A percentile compares a stretch with the other conserved stretches of the same genome.
These are phyloP conservation scores for Pistacia integerrima DNA, from an alignment of 345 rosid species.

Conservation along the genomic window DNA sequence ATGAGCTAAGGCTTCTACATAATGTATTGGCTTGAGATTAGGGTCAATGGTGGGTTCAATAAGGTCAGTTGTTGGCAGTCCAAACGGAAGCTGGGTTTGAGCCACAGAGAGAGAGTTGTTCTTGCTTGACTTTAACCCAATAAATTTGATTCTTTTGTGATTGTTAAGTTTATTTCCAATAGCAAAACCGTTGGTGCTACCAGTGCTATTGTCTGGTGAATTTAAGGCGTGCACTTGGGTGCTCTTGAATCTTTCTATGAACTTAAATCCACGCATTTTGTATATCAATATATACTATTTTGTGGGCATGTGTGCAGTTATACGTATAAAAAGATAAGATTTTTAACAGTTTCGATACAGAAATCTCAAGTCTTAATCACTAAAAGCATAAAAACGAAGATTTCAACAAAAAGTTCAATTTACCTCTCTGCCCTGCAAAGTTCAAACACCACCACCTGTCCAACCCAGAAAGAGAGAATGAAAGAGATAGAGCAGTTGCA, in stretches of 20 bases:
- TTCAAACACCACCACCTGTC: slow-evolving; percentile 11
- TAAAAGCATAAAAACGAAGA: not conserved
- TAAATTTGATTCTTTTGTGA: slow-evolving; percentile 39
- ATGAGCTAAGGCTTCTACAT: slow-evolving; percentile 65
- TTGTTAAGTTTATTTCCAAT: slow-evolving; percentile 23
- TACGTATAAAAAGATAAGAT: not conserved
- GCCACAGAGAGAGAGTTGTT: slow-evolving; percentile 39
- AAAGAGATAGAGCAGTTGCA: slow-evolving; percentile 13
- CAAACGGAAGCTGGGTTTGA: slow-evolving; percentile 55
- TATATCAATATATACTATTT: slow-evolving; percentile 7
- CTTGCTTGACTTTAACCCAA: slow-evolving; percentile 48
- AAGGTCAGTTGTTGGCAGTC: slow-evolving; percentile 64
- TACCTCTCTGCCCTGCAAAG: slow-evolving; percentile 21
- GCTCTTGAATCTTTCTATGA: slow-evolving; percentile 60
- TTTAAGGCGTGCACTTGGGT: slow-evolving; percentile 71
- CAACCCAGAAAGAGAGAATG: not conserved
- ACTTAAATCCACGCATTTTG: slow-evolving; percentile 57
- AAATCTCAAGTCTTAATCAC: slow-evolving; percentile 1
- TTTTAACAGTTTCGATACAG: not conserved
- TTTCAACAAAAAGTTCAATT: not conserved
- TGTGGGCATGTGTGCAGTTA: not conserved
- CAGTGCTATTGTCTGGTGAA: slow-evolving; percentile 41
- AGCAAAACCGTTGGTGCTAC: slow-evolving; percentile 23
- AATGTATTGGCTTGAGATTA: slow-evolving; percentile 60
- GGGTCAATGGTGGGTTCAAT: slow-evolving; percentile 80